Evolutionary conservation across 257 asterid species (phyloP), one percentile per base, ranked within the genome.

Genomic region (Primulina eburnea): DNA sequence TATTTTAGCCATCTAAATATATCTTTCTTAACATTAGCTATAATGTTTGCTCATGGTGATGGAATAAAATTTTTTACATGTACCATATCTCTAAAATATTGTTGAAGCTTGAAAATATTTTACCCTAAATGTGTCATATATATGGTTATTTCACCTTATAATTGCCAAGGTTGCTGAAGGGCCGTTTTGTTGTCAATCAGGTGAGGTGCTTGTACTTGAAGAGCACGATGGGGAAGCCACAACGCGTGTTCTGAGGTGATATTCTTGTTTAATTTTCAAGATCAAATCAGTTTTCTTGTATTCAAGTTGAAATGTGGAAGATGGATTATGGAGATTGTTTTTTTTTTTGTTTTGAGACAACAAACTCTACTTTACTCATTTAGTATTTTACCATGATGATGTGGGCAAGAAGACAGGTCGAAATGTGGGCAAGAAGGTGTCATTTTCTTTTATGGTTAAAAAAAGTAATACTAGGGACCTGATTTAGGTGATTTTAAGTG

Each of bases 151-250:
- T 32, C 7, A 32, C 34, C 34, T 32, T 34, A 1, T 34, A 6
- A 34, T 5, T 34, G 6, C 38, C 47, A 38, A 38, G 47, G 47
- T 62, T 61, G 28, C 33, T 76, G 63, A 14, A 21, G 26, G 4
- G 12, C 38, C 20, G 34, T 76, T 34, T 28, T 8, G 21, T 68
- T 63, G 21, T 67, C 1, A 65, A 69, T 52, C 83, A 83, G 85
- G 87, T 83, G 58, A 75, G 87, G 76, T 83, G 87, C 74, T 68
- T 83, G 80, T 80, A 77, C 82, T 64, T 83, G 83, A 83, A 83
- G 83, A 83, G 82, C 63, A 83, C 88, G 24, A 83, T 83, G 87
- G 87, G 87, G 11, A 80, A 80, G 78, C 79, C 85, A 2, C 85
- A 80, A 52, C 85, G 87, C 70, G 71, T 83, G 76, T 83, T 83